These are phyloP conservation scores for Podaxis pistillaris DNA, from an alignment of 768 basidiomycete genomes.

Conservation along the genomic window DNA sequence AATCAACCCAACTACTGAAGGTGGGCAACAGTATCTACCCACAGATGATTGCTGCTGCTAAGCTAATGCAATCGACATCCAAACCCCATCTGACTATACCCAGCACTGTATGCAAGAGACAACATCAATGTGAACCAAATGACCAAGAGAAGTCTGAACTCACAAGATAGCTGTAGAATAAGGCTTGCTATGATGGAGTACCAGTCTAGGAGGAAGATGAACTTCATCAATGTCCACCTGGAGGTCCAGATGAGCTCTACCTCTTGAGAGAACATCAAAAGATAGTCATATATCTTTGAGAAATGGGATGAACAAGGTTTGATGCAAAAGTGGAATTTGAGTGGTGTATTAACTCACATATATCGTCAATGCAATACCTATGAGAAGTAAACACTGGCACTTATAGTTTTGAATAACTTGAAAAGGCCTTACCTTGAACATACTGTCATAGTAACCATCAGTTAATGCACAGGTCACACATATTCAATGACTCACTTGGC, in stretches of 20 bases:
- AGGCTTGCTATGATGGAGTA: constrained; percentile 25
- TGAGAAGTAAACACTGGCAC: no score
- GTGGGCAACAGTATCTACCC: background rate
- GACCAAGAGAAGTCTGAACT: background rate
- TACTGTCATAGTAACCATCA: no score
- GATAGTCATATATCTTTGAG: constrained; percentile 17
- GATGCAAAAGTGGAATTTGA: no score
- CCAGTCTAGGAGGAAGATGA: constrained; percentile 25
- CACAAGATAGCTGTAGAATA: background rate
- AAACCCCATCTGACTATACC: background rate
- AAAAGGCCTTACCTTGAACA: no score
- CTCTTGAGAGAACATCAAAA: constrained; percentile 22
- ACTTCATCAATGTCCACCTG: constrained; percentile 23
- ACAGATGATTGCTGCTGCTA: background rate
- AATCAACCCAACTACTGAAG: background rate
- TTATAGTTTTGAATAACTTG: no score
- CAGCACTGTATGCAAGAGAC: background rate
- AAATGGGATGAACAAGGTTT: no score
- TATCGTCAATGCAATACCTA: no score
- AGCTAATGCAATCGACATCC: background rate
- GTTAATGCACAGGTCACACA: no score
- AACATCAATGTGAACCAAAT: background rate
- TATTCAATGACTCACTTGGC: no score
- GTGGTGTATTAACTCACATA: no score
- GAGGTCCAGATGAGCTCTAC: constrained; percentile 23